Percentiles rank a stretch among this genome's conserved stretches.
phyloP scores from a whole-genome alignment of 2,329 filamentous ascomycete species.

The Xylaria sp. region DNA sequence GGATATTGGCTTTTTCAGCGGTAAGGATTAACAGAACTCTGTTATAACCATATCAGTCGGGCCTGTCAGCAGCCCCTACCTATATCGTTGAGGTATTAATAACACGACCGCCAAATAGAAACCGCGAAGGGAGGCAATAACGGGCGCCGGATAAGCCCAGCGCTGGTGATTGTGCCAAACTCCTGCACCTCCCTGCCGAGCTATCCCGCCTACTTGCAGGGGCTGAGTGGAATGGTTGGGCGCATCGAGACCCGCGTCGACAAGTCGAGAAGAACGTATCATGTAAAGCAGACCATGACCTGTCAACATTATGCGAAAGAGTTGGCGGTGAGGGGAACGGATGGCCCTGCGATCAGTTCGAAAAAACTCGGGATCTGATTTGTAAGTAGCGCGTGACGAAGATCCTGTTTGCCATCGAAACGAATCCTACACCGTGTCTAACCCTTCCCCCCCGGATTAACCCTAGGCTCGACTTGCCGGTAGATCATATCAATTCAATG shows the following conservation, averaged over 20 bases:
- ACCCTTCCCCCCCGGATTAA: constrained; percentile 4
- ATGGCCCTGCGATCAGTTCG: constrained; percentile 16
- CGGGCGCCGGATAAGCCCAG: constrained; percentile 31
- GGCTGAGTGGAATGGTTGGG: constrained; percentile 28
- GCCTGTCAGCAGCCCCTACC: constrained; percentile 32
- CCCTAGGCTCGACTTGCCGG: constrained; percentile 23
- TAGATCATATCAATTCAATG: constrained; percentile 24
- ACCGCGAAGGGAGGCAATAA: constrained; percentile 11
- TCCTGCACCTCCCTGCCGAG: constrained; percentile 13
- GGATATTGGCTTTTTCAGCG: constrained; percentile 23
- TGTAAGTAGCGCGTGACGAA: constrained; percentile 30
- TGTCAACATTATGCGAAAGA: constrained; percentile 31
- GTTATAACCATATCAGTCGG: constrained; percentile 29
- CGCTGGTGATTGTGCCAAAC: constrained; percentile 21
- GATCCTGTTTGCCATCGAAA: constrained; percentile 15
- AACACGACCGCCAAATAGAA: constrained; percentile 27
- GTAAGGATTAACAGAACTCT: constrained; percentile 27
- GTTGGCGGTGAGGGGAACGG: constrained; percentile 26
- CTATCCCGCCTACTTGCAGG: constrained; percentile 24
- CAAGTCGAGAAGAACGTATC: constrained; percentile 24
- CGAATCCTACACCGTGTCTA: constrained; percentile 8
- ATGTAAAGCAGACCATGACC: constrained; percentile 25
- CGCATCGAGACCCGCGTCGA: constrained; percentile 27
- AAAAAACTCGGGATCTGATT: constrained; percentile 19
- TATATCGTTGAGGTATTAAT: constrained; percentile 36